Conservation (phyloP, 176 grass and related monocot genomes). For the Aechmea fasciata region DNA sequence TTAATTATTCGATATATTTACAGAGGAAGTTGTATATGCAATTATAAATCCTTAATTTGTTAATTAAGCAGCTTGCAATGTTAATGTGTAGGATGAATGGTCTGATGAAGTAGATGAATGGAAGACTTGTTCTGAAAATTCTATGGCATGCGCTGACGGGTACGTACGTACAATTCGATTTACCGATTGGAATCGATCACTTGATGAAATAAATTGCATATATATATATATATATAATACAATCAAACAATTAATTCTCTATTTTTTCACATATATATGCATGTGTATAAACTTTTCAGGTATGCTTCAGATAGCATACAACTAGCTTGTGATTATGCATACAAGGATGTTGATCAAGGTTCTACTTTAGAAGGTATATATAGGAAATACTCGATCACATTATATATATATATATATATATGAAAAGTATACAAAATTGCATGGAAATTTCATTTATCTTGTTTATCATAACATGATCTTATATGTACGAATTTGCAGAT, state of each 20-base stretch:
- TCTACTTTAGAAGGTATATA: slow-evolving; percentile 40
- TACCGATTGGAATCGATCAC: neutral
- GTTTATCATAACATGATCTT: neutral
- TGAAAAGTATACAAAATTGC: neutral
- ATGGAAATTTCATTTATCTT: neutral
- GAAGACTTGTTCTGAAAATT: slow-evolving; percentile 27
- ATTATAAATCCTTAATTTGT: neutral
- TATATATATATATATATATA: neutral
- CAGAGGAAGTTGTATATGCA: no score
- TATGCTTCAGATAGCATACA: slow-evolving; percentile 40
- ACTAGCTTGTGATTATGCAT: slow-evolving; percentile 30
- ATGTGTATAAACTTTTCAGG: slow-evolving; percentile 10
- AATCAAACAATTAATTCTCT: neutral
- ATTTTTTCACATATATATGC: neutral
- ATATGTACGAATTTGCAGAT: slow-evolving; percentile 16
- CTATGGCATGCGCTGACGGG: slow-evolving; percentile 34
- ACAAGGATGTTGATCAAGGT: slow-evolving; percentile 38
- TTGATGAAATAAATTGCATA: neutral
- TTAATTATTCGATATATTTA: no score
- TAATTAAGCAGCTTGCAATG: neutral
- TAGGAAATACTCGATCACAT: neutral
- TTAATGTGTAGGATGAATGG: slow-evolving; percentile 27
- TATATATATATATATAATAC: no score
- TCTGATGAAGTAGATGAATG: slow-evolving; percentile 36
- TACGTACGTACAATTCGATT: slow-evolving; percentile 21